Evolutionary conservation across 140 eudicot species (phyloP).

Genomic region (Oenanthe javanica): DNA sequence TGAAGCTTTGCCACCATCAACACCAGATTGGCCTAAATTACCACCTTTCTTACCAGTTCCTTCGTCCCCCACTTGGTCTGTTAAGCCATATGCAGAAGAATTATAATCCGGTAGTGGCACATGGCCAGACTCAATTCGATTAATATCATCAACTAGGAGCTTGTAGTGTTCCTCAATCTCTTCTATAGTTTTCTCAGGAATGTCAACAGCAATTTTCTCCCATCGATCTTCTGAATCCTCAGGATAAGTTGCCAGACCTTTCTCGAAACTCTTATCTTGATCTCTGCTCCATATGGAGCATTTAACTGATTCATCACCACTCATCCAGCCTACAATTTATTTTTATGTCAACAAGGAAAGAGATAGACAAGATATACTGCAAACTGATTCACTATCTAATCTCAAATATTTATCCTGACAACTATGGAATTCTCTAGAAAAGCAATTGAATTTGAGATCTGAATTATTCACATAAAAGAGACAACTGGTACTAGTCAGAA

Average conservation of each 20-base stretch:
- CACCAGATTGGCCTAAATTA: constrained; percentile 12
- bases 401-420: constrained; percentile 17
- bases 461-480: constrained; percentile 9
- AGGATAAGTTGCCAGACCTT: constrained; percentile 57
- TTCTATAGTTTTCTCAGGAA: constrained; percentile 41
- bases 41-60: constrained; percentile 43
- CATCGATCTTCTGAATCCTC: constrained; percentile 45
- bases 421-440: constrained; percentile 4
- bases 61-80: constrained; percentile 36
- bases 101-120: constrained; percentile 52
- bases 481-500: neutral
- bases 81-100: constrained; percentile 38
- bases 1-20: constrained; percentile 42
- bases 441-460: constrained; percentile 6
- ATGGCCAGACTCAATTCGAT: constrained; percentile 47
- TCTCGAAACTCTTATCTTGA: constrained; percentile 73
- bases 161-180: constrained; percentile 56
- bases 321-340: constrained; percentile 18
- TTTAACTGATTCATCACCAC: constrained; percentile 29
- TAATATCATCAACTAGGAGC: constrained; percentile 48
- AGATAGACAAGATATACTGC: neutral
- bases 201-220: constrained; percentile 47
- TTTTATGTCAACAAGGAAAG: constrained; percentile 11
- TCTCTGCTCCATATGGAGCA: constrained; percentile 60
- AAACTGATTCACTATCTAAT: constrained; percentile 34